A percentile compares a stretch with the other conserved stretches of the same genome.
These are phyloP conservation scores for Bondarzewia mesenterica DNA, from an alignment of 1,284 basidiomycete genomes.

Conservation along the genomic window DNA sequence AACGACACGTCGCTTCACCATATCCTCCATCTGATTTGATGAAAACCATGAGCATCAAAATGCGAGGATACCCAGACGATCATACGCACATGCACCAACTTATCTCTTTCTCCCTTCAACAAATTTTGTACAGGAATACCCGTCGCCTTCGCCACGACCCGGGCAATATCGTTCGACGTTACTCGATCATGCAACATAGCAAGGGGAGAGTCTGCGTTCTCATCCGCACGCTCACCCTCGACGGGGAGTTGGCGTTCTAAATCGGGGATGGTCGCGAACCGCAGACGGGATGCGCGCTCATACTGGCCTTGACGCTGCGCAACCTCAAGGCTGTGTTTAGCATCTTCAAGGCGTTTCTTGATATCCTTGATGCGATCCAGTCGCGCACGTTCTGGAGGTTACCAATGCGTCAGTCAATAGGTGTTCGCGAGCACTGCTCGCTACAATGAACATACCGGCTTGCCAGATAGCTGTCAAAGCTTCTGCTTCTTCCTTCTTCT, in stretches of 20 bases:
- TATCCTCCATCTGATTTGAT: conserved; percentile 81
- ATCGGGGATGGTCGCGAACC: conserved; percentile 81
- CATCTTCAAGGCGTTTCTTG: conserved; percentile 77
- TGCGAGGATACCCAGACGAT: no score
- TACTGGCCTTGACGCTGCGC: conserved; percentile 82
- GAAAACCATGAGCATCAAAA: conserved; percentile 5
- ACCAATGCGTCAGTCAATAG: not conserved
- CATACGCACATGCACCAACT: conserved; percentile 72
- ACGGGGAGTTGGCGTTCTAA: conserved; percentile 69
- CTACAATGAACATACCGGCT: conserved; percentile 44
- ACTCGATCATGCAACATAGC: conserved; percentile 82
- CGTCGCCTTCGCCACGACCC: conserved; percentile 84
- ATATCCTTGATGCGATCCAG: conserved; percentile 73
- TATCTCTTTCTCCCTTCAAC: conserved; percentile 84
- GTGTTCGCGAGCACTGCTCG: not conserved
- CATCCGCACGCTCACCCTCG: conserved; percentile 42
- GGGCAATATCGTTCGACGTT: conserved; percentile 81
- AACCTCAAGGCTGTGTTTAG: conserved; percentile 81
- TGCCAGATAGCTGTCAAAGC: conserved; percentile 69
- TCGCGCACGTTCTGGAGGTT: conserved; percentile 57
- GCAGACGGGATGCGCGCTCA: conserved; percentile 73
- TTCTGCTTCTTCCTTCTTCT: conserved; percentile 55
- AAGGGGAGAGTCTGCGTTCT: conserved; percentile 37
- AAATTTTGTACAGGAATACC: conserved; percentile 89
- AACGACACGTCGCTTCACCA: conserved; percentile 68